phyloP scores from a whole-genome alignment of 2,329 filamentous ascomycete genomes.

The Xylariales sp. region DNA sequence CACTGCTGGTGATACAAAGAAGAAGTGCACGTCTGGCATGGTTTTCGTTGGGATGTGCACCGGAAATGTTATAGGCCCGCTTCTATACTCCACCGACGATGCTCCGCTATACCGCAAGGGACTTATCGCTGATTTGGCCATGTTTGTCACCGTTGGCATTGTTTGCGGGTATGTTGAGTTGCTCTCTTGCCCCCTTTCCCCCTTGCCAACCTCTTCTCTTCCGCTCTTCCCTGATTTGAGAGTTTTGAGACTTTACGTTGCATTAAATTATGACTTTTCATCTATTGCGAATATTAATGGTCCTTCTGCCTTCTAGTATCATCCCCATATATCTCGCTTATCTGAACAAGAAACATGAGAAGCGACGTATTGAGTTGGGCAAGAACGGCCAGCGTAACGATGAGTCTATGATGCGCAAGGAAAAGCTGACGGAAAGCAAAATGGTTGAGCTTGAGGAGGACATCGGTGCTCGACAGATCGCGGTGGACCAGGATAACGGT shows the following conservation, averaged over 20 bases:
- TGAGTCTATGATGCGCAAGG: slow-evolving; percentile 24
- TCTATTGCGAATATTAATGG: too few relatives aligned
- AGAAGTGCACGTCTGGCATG: slow-evolving; percentile 57
- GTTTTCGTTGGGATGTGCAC: slow-evolving; percentile 58
- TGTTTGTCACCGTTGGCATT: slow-evolving; percentile 53
- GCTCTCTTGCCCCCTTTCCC: background rate
- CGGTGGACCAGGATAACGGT: slow-evolving; percentile 37
- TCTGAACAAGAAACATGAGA: slow-evolving; percentile 45
- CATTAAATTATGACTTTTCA: too few relatives aligned
- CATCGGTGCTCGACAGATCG: slow-evolving; percentile 21
- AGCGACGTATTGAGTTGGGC: slow-evolving; percentile 38
- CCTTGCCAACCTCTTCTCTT: too few relatives aligned
- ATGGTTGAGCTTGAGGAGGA: slow-evolving; percentile 23
- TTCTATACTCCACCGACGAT: slow-evolving; percentile 56
- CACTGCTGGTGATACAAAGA: slow-evolving; percentile 63
- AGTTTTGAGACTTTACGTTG: too few relatives aligned
- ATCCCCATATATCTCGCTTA: slow-evolving; percentile 34
- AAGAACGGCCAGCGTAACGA: slow-evolving; percentile 48
- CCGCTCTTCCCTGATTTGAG: too few relatives aligned
- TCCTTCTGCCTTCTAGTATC: too few relatives aligned
- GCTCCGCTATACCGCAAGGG: slow-evolving; percentile 54
- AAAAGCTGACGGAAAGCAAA: slow-evolving; percentile 26
- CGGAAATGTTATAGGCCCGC: slow-evolving; percentile 62
- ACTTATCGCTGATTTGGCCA: slow-evolving; percentile 51
- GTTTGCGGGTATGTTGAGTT: slow-evolving; percentile 31